Evolutionary conservation across 2,329 filamentous ascomycete species (phyloP), one percentile per base, ranked within the genome.

Genomic region (Alternaria postmessia): DNA sequence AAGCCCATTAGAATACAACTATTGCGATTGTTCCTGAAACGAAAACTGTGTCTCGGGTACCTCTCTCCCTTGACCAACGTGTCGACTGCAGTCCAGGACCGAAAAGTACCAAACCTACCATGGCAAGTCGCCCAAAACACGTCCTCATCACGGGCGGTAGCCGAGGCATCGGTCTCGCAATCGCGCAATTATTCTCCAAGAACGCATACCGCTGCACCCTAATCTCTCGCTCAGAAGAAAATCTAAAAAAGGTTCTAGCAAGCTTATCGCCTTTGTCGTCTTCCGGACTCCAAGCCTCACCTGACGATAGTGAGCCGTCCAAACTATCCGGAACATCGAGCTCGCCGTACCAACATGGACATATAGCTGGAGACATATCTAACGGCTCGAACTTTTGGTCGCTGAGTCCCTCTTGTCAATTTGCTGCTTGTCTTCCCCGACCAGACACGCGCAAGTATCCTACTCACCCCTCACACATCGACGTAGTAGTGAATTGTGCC

Each of bases 401-500:
- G 16, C 18, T 43, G 26, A 22, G 42, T 5, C 34, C 42, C 14
- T 34, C 46, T 8, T 11, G 22, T 2, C 42, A 54, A 46, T 51
- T 63, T 51, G 14, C 39, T 41, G 44, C 47, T 16, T 38, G 48
- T 5, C 57, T 66, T 4, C 60, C 59, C 39, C 57, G 51, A 12
- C 43, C 58, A 4, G 48, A 47, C 6, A 32, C 52, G 6, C 32
- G 30, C 32, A 52, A 57, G 5, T 32, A 51, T 1, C 12, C 51
- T 4, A 54, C 56, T 9, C 53, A 62, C 7, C 22, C 43, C 5
- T 62, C 61, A 3, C 62, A 55, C 6, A 67, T 77, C 12, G 73
- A 78, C 38, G 70, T 94, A 30, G 85, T 96, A 1, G 85, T 96
- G 64, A 96, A 96, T 73, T 91, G 91, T 26, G 93, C 93, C 0